These are phyloP conservation scores for Oryza glaberrima DNA, from an alignment of 176 grass and related monocot species.

Conservation along the genomic window DNA sequence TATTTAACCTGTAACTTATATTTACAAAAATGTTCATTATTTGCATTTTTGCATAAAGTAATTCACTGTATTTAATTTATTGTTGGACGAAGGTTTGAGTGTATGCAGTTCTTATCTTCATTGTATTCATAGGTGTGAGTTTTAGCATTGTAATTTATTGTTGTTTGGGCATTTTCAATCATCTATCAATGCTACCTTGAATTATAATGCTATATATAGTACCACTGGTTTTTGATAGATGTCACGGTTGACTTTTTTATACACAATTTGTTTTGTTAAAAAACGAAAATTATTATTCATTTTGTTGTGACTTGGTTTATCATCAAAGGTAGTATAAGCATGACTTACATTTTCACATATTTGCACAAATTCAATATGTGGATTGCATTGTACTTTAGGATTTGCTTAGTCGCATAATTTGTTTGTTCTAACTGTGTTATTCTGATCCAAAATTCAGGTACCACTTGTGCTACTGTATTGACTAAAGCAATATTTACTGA, in stretches of 20 bases:
- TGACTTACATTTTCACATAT: no score
- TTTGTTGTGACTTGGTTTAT: no score
- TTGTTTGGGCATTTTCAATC: background rate
- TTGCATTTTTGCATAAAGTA: background rate
- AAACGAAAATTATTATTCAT: no score
- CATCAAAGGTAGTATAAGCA: no score
- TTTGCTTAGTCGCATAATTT: background rate
- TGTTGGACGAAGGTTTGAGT: background rate
- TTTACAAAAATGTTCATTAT: background rate
- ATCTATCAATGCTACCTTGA: background rate
- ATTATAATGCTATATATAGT: background rate
- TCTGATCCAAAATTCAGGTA: conserved; percentile 56
- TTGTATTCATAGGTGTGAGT: background rate
- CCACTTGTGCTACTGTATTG: conserved; percentile 95
- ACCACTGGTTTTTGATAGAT: no score
- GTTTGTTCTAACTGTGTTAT: background rate
- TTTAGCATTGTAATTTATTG: no score
- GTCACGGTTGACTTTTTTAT: no score
- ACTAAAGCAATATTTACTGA: conserved; percentile 93
- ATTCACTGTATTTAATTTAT: background rate
- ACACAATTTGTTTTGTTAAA: no score
- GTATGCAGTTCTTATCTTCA: background rate
- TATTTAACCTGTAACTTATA: background rate
- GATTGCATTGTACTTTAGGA: background rate
- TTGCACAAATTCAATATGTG: no score